Percentiles rank a stretch among this genome's conserved stretches.
Evolutionary conservation across 2,329 filamentous ascomycete species (phyloP).

Genomic region (Hirsutella thompsonii): DNA sequence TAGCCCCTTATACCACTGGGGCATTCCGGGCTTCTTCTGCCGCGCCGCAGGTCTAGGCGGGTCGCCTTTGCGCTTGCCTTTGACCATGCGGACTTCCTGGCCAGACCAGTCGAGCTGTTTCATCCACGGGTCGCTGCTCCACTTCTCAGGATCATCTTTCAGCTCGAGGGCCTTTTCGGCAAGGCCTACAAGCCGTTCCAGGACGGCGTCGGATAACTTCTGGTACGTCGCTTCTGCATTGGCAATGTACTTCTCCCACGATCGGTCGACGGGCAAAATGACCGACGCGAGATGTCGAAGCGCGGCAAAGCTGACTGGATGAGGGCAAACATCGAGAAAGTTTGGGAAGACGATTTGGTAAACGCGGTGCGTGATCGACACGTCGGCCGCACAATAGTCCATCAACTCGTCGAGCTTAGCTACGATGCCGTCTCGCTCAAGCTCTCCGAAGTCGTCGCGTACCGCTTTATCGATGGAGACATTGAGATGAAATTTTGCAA

Average conservation of each 20-base stretch:
- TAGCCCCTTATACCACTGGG: constrained; percentile 89
- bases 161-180: constrained; percentile 65
- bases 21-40: constrained; percentile 92
- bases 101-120: constrained; percentile 90
- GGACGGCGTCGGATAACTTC: constrained; percentile 62
- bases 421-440: constrained; percentile 59
- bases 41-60: constrained; percentile 62
- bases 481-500: constrained; percentile 91
- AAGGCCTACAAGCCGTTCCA: constrained; percentile 58
- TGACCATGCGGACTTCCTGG: constrained; percentile 82
- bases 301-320: constrained; percentile 94
- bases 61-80: constrained; percentile 78
- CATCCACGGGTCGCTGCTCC: constrained; percentile 77
- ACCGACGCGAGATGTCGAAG: constrained; percentile 86
- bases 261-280: constrained; percentile 77
- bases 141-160: constrained; percentile 56
- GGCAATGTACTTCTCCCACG: constrained; percentile 74
- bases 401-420: constrained; percentile 69
- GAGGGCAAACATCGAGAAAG: constrained; percentile 81
- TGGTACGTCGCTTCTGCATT: constrained; percentile 81
- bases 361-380: constrained; percentile 84
- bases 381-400: constrained; percentile 91
- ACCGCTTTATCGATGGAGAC: constrained; percentile 82
- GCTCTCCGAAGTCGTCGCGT: constrained; percentile 74
- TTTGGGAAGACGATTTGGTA: constrained; percentile 87